Percentiles rank a stretch among this genome's conserved stretches.
Conservation (phyloP, 805 yeast genomes). For the Metschnikowia gelsemii region DNA sequence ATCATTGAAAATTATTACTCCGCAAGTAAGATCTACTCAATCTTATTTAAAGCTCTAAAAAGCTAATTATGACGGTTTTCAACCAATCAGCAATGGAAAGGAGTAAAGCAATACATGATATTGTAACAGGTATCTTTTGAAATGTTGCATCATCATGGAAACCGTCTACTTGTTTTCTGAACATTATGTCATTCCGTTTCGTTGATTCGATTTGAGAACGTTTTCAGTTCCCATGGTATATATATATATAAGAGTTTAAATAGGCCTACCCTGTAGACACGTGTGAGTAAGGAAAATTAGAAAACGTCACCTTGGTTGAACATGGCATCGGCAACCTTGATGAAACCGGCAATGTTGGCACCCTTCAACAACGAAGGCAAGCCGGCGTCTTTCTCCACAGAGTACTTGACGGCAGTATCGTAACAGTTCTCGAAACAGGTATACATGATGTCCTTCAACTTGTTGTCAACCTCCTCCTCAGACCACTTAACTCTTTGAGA, state of each 20-base stretch:
- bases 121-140: too few relatives aligned
- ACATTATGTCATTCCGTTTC: too few relatives aligned
- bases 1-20: too few relatives aligned
- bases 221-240: too few relatives aligned
- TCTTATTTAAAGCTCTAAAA: too few relatives aligned
- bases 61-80: too few relatives aligned
- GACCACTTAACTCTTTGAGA: slow-evolving; percentile 92
- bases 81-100: too few relatives aligned
- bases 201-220: too few relatives aligned
- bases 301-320: slow-evolving; percentile 88
- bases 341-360: slow-evolving; percentile 98
- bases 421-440: slow-evolving; percentile 91
- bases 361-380: slow-evolving; percentile 97
- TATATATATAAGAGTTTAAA: neutral
- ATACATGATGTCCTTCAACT: slow-evolving; percentile 89
- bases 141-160: too few relatives aligned
- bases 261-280: slow-evolving; percentile 1
- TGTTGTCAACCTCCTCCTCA: slow-evolving; percentile 85
- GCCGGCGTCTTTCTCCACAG: slow-evolving; percentile 62
- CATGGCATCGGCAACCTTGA: slow-evolving; percentile 98
- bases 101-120: too few relatives aligned
- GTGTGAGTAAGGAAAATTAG: slow-evolving; percentile 21
- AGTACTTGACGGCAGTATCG: slow-evolving; percentile 78
- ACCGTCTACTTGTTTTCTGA: too few relatives aligned
- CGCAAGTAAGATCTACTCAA: too few relatives aligned